A percentile compares a stretch with the other conserved stretches of the same genome.
phyloP scores from a whole-genome alignment of 2,329 filamentous ascomycete species.

The Ascochyta pisi region DNA sequence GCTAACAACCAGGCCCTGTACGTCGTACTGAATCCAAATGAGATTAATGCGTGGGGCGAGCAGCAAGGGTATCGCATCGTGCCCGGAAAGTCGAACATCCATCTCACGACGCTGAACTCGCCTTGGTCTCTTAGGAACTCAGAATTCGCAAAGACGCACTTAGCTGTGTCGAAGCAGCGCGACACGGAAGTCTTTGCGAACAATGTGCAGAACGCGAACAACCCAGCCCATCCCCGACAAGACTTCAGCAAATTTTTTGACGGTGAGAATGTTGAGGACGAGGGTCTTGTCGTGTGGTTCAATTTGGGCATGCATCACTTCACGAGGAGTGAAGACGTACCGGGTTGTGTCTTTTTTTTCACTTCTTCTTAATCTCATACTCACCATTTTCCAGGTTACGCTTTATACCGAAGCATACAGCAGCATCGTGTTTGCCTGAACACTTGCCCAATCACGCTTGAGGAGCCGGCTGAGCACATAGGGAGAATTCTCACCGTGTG shows the following conservation, averaged over 20 bases:
- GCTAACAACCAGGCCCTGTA: conserved; percentile 56
- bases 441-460: conserved; percentile 18
- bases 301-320: conserved; percentile 58
- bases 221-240: conserved; percentile 52
- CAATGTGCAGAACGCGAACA: conserved; percentile 46
- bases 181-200: conserved; percentile 54
- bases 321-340: conserved; percentile 14
- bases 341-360: conserved; percentile 1
- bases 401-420: conserved; percentile 30
- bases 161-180: conserved; percentile 52
- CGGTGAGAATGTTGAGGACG: conserved; percentile 52
- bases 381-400: conserved; percentile 14
- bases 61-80: conserved; percentile 59
- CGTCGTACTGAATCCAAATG: conserved; percentile 60
- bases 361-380: not conserved
- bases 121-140: conserved; percentile 46
- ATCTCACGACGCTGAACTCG: conserved; percentile 47
- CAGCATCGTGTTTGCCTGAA: conserved; percentile 29
- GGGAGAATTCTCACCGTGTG: conserved; percentile 8
- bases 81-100: conserved; percentile 31
- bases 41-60: conserved; percentile 59
- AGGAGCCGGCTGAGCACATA: conserved; percentile 23
- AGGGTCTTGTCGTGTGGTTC: conserved; percentile 57
- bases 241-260: conserved; percentile 61
- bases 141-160: conserved; percentile 48